Evolutionary conservation across 2,329 filamentous ascomycete genomes (phyloP).

Genomic region (Samsoniella hepiali): DNA sequence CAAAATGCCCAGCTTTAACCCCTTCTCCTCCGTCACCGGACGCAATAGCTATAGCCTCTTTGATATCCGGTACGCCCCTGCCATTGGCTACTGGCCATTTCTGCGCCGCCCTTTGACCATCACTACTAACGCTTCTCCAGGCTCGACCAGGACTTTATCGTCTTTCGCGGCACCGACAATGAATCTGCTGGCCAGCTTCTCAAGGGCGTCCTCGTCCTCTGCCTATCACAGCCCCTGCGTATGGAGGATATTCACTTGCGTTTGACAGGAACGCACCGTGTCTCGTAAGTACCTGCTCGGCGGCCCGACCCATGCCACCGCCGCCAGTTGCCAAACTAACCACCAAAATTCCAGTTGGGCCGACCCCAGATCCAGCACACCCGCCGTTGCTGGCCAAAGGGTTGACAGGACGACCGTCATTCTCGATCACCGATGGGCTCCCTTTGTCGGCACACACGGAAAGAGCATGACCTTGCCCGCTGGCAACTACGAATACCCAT

Average conservation of each 20-base stretch:
- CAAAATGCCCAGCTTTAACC: conserved; percentile 56
- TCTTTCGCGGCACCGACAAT: conserved; percentile 71
- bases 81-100: not conserved
- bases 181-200: conserved; percentile 74
- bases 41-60: conserved; percentile 53
- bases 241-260: conserved; percentile 72
- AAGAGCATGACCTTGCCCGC: conserved; percentile 59
- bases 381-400: conserved; percentile 56
- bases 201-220: conserved; percentile 71
- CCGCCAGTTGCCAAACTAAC: conserved; percentile 1
- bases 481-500: conserved; percentile 82
- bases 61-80: conserved; percentile 51
- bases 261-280: conserved; percentile 64
- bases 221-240: conserved; percentile 64
- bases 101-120: not conserved
- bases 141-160: conserved; percentile 73
- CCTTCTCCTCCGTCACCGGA: conserved; percentile 50
- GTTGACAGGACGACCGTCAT: conserved; percentile 59
- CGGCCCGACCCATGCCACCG: not conserved
- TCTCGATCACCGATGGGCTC: conserved; percentile 65
- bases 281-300: conserved; percentile 52
- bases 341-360: conserved; percentile 42
- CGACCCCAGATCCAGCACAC: conserved; percentile 51
- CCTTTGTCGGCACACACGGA: conserved; percentile 58
- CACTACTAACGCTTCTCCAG: conserved; percentile 39